Evolutionary conservation across 345 rosid genomes (phyloP).

Genomic region (Mercurialis annua): DNA sequence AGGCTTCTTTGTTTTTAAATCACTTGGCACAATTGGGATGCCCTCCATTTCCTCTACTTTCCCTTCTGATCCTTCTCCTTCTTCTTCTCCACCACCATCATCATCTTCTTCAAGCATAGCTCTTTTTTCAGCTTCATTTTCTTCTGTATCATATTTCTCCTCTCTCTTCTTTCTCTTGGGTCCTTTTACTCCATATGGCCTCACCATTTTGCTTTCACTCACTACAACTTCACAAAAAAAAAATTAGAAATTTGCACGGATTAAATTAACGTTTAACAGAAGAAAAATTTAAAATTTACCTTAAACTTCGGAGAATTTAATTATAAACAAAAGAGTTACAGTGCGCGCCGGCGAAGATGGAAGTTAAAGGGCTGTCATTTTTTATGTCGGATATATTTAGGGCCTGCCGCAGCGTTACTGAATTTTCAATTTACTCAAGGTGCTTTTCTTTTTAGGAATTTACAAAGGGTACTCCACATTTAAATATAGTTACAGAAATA

Average conservation of each 20-base stretch:
- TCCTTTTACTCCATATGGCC: conserved; percentile 60
- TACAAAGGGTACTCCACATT: too few species aligned
- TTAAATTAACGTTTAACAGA: too few species aligned
- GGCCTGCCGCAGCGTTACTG: too few species aligned
- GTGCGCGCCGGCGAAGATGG: too few species aligned
- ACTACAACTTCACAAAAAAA: conserved; percentile 5
- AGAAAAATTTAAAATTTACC: too few species aligned
- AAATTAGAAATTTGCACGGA: not conserved
- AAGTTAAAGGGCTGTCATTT: too few species aligned
- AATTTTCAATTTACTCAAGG: too few species aligned
- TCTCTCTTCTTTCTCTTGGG: conserved; percentile 57
- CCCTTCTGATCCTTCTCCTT: conserved; percentile 26
- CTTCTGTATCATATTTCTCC: conserved; percentile 54
- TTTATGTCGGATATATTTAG: too few species aligned
- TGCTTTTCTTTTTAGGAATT: too few species aligned
- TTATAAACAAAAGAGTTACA: too few species aligned
- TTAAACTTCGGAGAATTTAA: too few species aligned
- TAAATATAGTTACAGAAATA: too few species aligned
- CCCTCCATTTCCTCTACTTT: conserved; percentile 43
- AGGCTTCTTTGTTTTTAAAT: conserved; percentile 28
- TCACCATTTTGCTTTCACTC: conserved; percentile 45
- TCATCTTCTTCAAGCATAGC: conserved; percentile 21
- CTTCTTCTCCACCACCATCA: conserved; percentile 23
- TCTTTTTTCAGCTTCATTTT: conserved; percentile 35
- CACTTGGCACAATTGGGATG: conserved; percentile 43